Percentiles rank a stretch among this genome's conserved stretches.
phyloP scores from a whole-genome alignment of 208 protist genomes.

The Histomonas meleagridis region DNA sequence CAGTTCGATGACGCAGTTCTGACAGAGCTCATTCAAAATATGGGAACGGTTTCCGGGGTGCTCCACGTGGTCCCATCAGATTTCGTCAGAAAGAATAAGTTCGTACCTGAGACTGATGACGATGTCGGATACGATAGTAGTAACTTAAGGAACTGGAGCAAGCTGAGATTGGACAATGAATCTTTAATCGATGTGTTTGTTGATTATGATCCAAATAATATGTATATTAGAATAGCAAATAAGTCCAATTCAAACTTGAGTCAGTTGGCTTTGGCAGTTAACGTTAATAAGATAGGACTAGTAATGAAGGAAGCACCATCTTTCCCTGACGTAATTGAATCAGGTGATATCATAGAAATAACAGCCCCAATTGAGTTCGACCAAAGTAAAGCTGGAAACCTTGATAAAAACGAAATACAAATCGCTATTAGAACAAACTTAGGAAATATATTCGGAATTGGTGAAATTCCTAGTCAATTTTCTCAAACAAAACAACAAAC shows the following conservation, averaged over 20 bases:
- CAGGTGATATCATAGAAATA: background rate
- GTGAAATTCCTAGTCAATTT: background rate
- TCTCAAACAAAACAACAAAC: too few relatives aligned
- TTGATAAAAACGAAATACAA: background rate
- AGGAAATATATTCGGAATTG: background rate
- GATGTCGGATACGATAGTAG: background rate
- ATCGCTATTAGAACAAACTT: background rate
- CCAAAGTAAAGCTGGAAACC: background rate
- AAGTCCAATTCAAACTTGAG: background rate
- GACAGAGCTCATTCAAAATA: background rate
- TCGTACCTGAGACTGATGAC: background rate
- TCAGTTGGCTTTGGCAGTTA: background rate
- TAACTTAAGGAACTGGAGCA: background rate
- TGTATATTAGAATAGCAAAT: background rate
- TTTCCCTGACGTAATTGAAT: background rate
- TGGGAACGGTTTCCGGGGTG: background rate
- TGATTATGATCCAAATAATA: background rate
- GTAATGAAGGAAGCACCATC: background rate
- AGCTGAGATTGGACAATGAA: background rate
- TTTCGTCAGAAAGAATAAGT: background rate
- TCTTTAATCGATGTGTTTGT: background rate
- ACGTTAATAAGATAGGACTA: background rate
- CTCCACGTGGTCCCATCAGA: conserved; percentile 19
- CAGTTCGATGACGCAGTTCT: background rate
- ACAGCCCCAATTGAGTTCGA: background rate